Percentiles rank a stretch among this genome's conserved stretches.
Conservation (phyloP, 345 rosid genomes). For the Cardamine resedifolia region DNA sequence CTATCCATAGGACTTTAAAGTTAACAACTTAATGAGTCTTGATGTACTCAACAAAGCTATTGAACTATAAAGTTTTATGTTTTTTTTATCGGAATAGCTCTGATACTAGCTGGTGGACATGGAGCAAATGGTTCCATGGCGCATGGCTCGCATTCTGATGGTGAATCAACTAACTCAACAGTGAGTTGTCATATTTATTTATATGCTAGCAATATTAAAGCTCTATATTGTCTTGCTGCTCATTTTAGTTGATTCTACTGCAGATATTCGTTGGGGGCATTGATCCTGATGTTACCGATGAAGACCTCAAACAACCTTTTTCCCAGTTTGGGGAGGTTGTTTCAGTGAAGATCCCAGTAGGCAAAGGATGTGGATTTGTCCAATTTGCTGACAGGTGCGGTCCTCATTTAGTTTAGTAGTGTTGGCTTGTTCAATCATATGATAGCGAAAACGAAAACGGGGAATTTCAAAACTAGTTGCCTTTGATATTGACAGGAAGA, state of each 20-base stretch:
- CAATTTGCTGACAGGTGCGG: slow-evolving; percentile 72
- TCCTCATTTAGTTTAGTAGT: background rate
- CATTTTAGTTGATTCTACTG: slow-evolving; percentile 22
- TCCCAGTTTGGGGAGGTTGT: slow-evolving; percentile 81
- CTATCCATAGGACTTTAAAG: background rate
- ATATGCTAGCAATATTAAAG: slow-evolving; percentile 1
- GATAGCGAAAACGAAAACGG: background rate
- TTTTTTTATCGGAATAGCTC: slow-evolving; percentile 47
- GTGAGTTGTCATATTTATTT: slow-evolving; percentile 51
- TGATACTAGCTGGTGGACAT: slow-evolving; percentile 84
- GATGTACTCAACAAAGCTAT: slow-evolving; percentile 22
- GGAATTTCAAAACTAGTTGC: background rate
- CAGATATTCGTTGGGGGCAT: slow-evolving; percentile 97
- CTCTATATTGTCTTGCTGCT: slow-evolving; percentile 15
- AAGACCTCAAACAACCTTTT: slow-evolving; percentile 83
- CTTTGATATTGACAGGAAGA: slow-evolving; percentile 52
- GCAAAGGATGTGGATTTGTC: slow-evolving; percentile 97
- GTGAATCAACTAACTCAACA: slow-evolving; percentile 75
- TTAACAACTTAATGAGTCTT: background rate
- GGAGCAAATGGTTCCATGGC: slow-evolving; percentile 58
- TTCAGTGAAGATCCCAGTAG: slow-evolving; percentile 88
- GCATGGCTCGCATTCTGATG: slow-evolving; percentile 67
- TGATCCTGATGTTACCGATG: slow-evolving; percentile 79
- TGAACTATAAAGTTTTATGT: slow-evolving; percentile 6
- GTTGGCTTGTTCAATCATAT: background rate